Evolutionary conservation across 2,329 filamentous ascomycete genomes (phyloP), one percentile per base, ranked within the genome.

Genomic region (Claviceps spartinae): DNA sequence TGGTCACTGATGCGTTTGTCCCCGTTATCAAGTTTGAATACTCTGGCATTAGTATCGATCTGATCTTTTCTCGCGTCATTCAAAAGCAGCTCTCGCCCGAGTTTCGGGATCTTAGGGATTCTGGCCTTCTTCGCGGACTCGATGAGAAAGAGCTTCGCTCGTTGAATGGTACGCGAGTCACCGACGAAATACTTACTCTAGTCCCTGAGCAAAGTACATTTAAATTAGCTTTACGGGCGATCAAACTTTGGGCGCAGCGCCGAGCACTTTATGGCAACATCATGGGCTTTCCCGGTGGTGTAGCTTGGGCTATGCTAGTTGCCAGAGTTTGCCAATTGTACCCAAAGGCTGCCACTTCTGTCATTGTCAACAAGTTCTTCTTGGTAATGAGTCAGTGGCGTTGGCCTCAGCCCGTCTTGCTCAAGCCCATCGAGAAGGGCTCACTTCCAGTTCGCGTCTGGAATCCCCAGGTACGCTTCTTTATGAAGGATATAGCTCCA

Each of bases 21-120:
- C 93, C 93, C 47, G 95, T 98, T 65, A 97, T 98, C 73, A 97
- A 96, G 66, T 87, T 97, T 62, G 88, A 95, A 65, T 88, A 94
- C 59, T 82, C 78, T 49, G 87, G 84, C 48, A 94, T 98, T 65
- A 93, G 88, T 66, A 94, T 98, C 64, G 93, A 98, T 76, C 71
- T 98, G 59, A 94, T 97, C 65, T 89, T 90, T 68, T 85, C 86
- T 57, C 78, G 86, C 52, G 79, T 94, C 58, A 77, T 78, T 20
- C 72, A 88, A 58, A 79, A 81, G 59, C 78, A 88, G 59, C 77
- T 95, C 57, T 82, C 86, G 26, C 66, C 71, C 4, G 77, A 82
- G 40, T 76, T 81, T 49, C 77, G 85, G 54, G 81, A 84, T 51
- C 73, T 97, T 50, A 86, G 85, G 55, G 89, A 96, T 65, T 90